Evolutionary conservation across 441 rosid species (phyloP).

Genomic region (Populus tomentosa): DNA sequence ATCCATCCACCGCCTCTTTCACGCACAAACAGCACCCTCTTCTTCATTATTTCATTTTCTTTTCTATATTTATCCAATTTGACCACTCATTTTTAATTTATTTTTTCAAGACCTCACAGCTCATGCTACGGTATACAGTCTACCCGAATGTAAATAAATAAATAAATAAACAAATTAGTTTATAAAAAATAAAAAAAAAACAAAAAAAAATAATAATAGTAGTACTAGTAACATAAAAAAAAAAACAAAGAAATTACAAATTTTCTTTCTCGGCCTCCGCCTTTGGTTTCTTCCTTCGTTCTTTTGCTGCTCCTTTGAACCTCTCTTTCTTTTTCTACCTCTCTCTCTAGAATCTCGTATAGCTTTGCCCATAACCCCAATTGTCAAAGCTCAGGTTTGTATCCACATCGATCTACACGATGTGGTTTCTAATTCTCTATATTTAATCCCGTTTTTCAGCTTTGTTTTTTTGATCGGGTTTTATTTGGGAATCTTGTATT

Average conservation of each 20-base stretch:
- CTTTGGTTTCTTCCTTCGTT: slow-evolving; percentile 13
- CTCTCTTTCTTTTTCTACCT: slow-evolving; percentile 23
- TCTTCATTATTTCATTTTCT: not conserved
- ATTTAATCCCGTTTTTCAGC: slow-evolving; percentile 15
- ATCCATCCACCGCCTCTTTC: slow-evolving; percentile 11
- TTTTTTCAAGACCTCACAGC: not conserved
- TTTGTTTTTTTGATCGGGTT: slow-evolving; percentile 38
- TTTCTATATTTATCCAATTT: not conserved
- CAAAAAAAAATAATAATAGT: slow-evolving; percentile 5
- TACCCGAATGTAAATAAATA: not conserved
- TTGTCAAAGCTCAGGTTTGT: slow-evolving; percentile 41
- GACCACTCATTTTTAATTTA: not conserved
- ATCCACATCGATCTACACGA: slow-evolving; percentile 34
- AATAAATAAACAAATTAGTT: not conserved
- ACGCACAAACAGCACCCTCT: not conserved
- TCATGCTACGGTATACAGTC: not conserved
- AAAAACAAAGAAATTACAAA: not conserved
- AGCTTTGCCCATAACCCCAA: slow-evolving; percentile 30
- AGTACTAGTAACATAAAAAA: not conserved
- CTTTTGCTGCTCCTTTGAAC: slow-evolving; percentile 29
- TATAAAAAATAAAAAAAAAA: not conserved
- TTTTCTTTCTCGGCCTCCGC: slow-evolving; percentile 21
- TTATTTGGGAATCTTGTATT: slow-evolving; percentile 20
- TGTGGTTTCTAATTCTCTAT: not conserved
- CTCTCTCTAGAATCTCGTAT: slow-evolving; percentile 36